Evolutionary conservation across 2,329 filamentous ascomycete genomes (phyloP).

Genomic region (Xylaria sp.): DNA sequence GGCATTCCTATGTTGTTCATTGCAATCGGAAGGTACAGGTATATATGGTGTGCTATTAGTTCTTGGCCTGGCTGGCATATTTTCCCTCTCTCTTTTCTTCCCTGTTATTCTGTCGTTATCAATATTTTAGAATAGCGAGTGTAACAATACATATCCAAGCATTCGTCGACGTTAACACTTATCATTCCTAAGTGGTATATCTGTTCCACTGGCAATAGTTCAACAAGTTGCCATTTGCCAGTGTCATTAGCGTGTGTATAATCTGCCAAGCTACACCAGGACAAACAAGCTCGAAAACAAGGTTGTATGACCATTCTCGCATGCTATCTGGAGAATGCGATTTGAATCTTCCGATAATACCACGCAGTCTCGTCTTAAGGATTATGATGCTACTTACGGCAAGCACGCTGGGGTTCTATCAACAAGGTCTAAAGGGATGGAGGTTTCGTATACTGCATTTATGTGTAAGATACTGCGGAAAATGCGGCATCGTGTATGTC

Average conservation of each 20-base stretch:
- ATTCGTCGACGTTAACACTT: background rate
- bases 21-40: background rate
- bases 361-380: background rate
- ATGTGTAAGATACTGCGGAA: background rate
- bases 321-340: no score
- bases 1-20: background rate
- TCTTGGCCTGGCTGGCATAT: background rate
- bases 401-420: background rate
- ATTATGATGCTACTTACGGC: background rate
- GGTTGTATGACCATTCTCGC: no score
- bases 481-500: background rate
- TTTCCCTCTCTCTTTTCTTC: background rate
- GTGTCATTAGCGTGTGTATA: no score
- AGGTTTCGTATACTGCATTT: background rate
- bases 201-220: no score
- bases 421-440: no score
- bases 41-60: background rate
- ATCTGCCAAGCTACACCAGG: no score
- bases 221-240: no score
- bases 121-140: background rate
- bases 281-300: no score
- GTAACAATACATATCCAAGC: conserved; percentile 12
- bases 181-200: background rate
- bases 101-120: background rate
- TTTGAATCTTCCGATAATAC: background rate